Percentiles rank a stretch among this genome's conserved stretches.
phyloP scores from a whole-genome alignment of 257 asterid species.

The Gynochthodes officinalis region DNA sequence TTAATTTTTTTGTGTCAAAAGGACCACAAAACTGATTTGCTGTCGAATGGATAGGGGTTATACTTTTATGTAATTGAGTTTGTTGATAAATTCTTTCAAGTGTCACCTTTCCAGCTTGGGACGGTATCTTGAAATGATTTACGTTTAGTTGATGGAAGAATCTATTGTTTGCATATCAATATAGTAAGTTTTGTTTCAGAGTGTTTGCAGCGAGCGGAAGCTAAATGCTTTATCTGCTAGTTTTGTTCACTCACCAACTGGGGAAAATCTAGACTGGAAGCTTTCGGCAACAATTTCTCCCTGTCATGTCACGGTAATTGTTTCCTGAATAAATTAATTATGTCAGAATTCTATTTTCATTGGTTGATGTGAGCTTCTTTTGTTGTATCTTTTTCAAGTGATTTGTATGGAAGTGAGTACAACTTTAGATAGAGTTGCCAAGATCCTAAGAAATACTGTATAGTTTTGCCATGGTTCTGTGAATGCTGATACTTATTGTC shows the following conservation, averaged over 20 bases:
- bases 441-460: background rate
- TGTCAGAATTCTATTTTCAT: background rate
- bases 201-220: slow-evolving; percentile 87
- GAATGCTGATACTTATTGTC: background rate
- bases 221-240: slow-evolving; percentile 94
- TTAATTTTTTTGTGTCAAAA: background rate
- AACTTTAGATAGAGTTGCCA: background rate
- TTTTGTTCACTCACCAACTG: slow-evolving; percentile 84
- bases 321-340: background rate
- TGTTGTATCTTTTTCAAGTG: background rate
- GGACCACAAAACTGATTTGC: background rate
- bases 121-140: background rate
- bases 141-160: background rate
- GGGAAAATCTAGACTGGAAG: slow-evolving; percentile 95
- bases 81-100: background rate
- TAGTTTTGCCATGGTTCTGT: background rate
- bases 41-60: background rate
- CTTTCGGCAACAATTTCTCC: slow-evolving; percentile 95
- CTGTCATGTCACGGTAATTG: slow-evolving; percentile 85
- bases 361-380: background rate
- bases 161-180: slow-evolving; percentile 4
- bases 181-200: slow-evolving; percentile 43
- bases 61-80: background rate
- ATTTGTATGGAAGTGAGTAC: background rate
- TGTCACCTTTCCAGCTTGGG: background rate